Conservation (phyloP, 441 rosid genomes). For the Populus hybrid region DNA sequence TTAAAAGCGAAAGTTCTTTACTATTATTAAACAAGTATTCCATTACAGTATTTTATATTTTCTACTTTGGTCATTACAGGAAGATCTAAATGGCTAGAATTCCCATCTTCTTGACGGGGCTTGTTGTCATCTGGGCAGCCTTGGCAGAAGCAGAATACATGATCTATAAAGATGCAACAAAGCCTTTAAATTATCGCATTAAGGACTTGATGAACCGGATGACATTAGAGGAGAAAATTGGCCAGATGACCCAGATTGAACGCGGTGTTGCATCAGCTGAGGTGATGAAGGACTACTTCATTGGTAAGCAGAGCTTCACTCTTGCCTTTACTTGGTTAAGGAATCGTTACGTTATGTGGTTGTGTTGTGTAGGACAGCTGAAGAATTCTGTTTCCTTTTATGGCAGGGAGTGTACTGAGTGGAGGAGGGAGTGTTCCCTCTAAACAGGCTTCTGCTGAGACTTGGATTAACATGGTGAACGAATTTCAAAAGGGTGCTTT, state of each 20-base stretch:
- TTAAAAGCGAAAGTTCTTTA: neutral
- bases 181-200: constrained; percentile 45
- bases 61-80: neutral
- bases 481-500: constrained; percentile 65
- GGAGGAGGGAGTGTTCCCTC: constrained; percentile 73
- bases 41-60: neutral
- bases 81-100: constrained; percentile 30
- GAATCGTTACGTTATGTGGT: neutral
- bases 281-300: constrained; percentile 56
- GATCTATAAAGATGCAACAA: constrained; percentile 61
- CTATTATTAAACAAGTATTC: neutral
- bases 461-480: constrained; percentile 71
- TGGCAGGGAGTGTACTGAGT: constrained; percentile 58
- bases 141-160: constrained; percentile 35
- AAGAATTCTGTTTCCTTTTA: neutral
- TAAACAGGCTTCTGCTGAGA: constrained; percentile 46
- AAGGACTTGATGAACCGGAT: constrained; percentile 54
- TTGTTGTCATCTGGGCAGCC: constrained; percentile 30
- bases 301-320: constrained; percentile 36
- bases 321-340: neutral
- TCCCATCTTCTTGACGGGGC: constrained; percentile 26
- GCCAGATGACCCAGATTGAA: constrained; percentile 87
- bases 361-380: neutral
- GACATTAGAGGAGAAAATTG: constrained; percentile 81
- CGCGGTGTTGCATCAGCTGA: constrained; percentile 53